A percentile compares a stretch with the other conserved stretches of the same genome.
Conservation (phyloP, 2,329 filamentous ascomycete species). For the Mycosphaerella sp. region DNA sequence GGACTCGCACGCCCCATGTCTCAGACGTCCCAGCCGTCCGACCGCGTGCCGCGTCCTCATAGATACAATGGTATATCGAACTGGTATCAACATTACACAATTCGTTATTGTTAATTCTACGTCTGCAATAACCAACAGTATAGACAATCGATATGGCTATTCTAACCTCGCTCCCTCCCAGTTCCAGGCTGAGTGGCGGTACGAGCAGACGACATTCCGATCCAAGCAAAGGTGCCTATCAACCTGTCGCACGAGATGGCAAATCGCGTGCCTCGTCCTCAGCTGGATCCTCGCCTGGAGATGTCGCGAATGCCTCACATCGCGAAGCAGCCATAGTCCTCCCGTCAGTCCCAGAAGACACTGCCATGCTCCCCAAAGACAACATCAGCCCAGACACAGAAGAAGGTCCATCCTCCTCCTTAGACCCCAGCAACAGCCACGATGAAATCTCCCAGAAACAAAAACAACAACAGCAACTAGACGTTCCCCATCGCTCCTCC, state of each 20-base stretch:
- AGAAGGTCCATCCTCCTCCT: not conserved
- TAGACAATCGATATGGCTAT: slow-evolving; percentile 1
- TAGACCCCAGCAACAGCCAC: not conserved
- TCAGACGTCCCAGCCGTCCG: not conserved
- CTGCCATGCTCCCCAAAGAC: not conserved
- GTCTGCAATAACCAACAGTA: not conserved
- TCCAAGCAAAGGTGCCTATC: not conserved
- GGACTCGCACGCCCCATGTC: slow-evolving; percentile 4
- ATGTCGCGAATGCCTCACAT: not conserved
- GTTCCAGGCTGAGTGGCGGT: not conserved
- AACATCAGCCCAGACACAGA: slow-evolving; percentile 1
- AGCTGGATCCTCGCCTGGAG: not conserved
- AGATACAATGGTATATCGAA: slow-evolving; percentile 3
- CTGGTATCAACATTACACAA: not conserved
- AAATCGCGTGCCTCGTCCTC: slow-evolving; percentile 1
- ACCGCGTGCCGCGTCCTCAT: not conserved
- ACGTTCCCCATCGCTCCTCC: not conserved
- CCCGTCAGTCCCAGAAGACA: slow-evolving; percentile 1
- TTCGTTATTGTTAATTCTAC: not conserved
- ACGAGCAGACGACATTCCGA: slow-evolving; percentile 4
- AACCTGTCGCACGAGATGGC: not conserved
- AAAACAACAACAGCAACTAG: not conserved
- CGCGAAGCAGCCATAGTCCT: slow-evolving; percentile 6
- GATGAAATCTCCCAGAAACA: not conserved
- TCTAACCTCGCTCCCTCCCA: not conserved